Base-by-base conservation (phyloP, 2,329 filamentous ascomycete genomes). In the Fusarium ramigenum region DNA sequence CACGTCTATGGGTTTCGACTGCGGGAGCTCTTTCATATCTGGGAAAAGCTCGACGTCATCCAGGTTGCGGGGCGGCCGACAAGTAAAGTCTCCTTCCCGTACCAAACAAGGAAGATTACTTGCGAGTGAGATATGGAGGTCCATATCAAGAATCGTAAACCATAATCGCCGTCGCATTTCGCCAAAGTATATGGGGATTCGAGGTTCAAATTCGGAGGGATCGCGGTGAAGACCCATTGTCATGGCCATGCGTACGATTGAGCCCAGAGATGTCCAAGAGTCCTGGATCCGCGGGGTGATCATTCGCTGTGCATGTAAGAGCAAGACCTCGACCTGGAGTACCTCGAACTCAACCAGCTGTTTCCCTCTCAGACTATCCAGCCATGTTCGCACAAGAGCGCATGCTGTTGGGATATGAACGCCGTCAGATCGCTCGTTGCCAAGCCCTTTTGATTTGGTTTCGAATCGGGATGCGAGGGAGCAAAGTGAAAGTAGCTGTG, bases 201-300 rank as follows among this genome's bases (percentile, higher is more conserved):
- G 83, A 7, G 82, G 80, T 32, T 84, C 82, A 62, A 87, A 88
- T 71, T 90, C 88, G 19, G 85, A 85, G 6, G 88, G 87, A 60
- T 90, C 88, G 8, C 87, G 84, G 72, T 90, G 88, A 52, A 90
- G 80, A 7, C 87, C 88, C 87, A 90, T 89, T 6, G 85, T 87
- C 87, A 89, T 89, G 36, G 87, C 88, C 82, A 88, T 87, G 21
- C 88, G 85, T 9, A 89, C 84, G 46, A 89, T 85, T 59, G 85
- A 84, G 9, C 88, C 88, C n/a, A 89, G 79, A 62, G 88, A 86
- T 19, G 85, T 84, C 88, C 88, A 90, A 1, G 85, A 82, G 58
- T 87, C 85, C 59, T 88, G 85, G 39, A 85, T 82, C 12, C 84
- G 83, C 28, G 83, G 83, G 9, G 87, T 86, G 77, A 88, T 86